phyloP scores from a whole-genome alignment of 768 basidiomycete species.

The Phanerodontia chrysosporium region DNA sequence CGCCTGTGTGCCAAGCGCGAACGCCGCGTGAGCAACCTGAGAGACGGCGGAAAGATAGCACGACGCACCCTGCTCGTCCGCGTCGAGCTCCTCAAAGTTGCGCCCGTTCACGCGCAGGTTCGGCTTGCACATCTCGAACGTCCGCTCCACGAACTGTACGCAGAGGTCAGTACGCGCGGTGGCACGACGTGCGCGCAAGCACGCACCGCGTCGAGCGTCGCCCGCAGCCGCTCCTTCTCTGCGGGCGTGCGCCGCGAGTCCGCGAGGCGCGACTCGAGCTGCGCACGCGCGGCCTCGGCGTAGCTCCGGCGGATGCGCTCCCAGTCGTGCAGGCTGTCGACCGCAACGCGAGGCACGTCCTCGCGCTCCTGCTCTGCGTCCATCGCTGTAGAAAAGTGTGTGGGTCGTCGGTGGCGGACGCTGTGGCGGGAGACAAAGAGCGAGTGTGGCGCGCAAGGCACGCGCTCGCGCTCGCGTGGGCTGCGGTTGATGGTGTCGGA shows the following conservation, averaged over 20 bases:
- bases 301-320: conserved; percentile 53
- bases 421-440: background rate
- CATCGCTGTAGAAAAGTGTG: conserved; percentile 15
- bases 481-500: no score
- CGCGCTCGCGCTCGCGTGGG: no score
- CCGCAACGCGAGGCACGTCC: conserved; percentile 49
- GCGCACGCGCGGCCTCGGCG: conserved; percentile 37
- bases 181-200: background rate
- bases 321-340: conserved; percentile 69
- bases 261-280: conserved; percentile 41
- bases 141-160: conserved; percentile 54
- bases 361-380: conserved; percentile 33
- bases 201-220: conserved; percentile 48
- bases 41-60: background rate
- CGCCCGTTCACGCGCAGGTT: conserved; percentile 82
- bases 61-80: conserved; percentile 48
- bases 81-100: conserved; percentile 60
- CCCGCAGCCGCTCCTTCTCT: conserved; percentile 45
- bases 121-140: conserved; percentile 57
- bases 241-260: conserved; percentile 28
- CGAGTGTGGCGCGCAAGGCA: background rate
- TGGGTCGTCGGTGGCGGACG: background rate
- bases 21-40: background rate
- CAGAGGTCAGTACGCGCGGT: background rate
- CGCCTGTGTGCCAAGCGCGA: conserved; percentile 7